Evolutionary conservation across 2,329 filamentous ascomycete species (phyloP).

Genomic region (Harringtonia aguacate): DNA sequence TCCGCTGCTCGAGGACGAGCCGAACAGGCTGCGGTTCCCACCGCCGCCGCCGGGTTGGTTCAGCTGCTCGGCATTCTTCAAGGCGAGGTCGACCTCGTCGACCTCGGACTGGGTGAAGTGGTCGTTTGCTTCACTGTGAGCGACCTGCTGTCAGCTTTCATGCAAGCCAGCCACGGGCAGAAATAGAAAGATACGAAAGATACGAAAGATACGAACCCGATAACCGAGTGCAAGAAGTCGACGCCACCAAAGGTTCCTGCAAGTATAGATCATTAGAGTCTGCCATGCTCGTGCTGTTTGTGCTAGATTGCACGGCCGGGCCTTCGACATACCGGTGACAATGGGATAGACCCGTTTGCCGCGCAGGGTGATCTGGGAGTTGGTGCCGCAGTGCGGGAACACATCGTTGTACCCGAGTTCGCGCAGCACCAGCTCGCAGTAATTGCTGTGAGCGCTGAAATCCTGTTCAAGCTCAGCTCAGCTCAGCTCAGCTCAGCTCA

Average conservation of each 20-base stretch:
- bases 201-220: conserved; percentile 22
- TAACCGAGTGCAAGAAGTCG: conserved; percentile 72
- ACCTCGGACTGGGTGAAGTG: conserved; percentile 80
- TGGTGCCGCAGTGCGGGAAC: conserved; percentile 62
- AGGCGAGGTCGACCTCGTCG: conserved; percentile 65
- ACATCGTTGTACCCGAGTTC: conserved; percentile 60
- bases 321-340: conserved; percentile 55
- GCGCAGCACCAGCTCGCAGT: conserved; percentile 65
- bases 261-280: too few relatives aligned
- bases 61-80: conserved; percentile 55
- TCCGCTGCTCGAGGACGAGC: conserved; percentile 24
- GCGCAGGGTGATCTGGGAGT: conserved; percentile 53
- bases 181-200: not conserved
- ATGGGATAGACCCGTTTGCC: conserved; percentile 63
- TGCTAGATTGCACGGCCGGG: too few relatives aligned
- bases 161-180: conserved; percentile 20
- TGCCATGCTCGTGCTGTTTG: too few relatives aligned
- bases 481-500: too few relatives aligned
- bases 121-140: conserved; percentile 55
- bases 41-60: conserved; percentile 19
- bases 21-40: conserved; percentile 22
- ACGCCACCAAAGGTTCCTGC: conserved; percentile 62
- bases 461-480: conserved; percentile 29
- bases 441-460: conserved; percentile 75
- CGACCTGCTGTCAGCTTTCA: not conserved